These are phyloP conservation scores for Penicillium bovifimosum DNA, from an alignment of 495 filamentous ascomycete genomes.

Conservation along the genomic window DNA sequence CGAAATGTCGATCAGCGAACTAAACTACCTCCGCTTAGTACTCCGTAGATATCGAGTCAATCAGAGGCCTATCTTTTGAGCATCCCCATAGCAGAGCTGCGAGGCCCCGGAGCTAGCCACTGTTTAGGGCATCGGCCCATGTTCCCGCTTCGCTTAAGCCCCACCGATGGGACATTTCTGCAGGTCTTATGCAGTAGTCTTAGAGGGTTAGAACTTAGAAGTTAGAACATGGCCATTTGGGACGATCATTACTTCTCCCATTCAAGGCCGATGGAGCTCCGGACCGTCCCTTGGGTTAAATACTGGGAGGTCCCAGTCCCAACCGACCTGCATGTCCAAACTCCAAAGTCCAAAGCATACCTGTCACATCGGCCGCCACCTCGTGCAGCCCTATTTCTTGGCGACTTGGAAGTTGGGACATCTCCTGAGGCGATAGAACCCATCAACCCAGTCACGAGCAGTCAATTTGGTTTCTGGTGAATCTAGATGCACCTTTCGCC, in stretches of 20 bases:
- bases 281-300: neutral
- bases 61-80: too few species aligned
- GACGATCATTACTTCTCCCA: neutral
- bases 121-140: neutral
- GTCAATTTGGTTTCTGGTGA: neutral
- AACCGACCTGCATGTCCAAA: too few species aligned
- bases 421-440: neutral
- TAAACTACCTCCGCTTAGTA: neutral
- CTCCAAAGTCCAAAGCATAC: too few species aligned
- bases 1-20: neutral
- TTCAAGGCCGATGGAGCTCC: neutral
- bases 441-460: neutral
- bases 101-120: too few species aligned
- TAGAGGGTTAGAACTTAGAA: too few species aligned
- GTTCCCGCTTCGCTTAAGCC: neutral
- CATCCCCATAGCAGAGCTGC: too few species aligned
- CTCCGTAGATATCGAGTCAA: too few species aligned
- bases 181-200: too few species aligned
- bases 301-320: neutral
- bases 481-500: neutral
- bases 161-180: neutral
- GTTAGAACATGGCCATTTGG: too few species aligned
- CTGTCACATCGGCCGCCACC: neutral
- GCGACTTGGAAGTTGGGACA: neutral
- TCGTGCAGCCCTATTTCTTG: neutral